phyloP scores from a whole-genome alignment of 176 grass and related monocot species.

The Eragrostis nindensis region DNA sequence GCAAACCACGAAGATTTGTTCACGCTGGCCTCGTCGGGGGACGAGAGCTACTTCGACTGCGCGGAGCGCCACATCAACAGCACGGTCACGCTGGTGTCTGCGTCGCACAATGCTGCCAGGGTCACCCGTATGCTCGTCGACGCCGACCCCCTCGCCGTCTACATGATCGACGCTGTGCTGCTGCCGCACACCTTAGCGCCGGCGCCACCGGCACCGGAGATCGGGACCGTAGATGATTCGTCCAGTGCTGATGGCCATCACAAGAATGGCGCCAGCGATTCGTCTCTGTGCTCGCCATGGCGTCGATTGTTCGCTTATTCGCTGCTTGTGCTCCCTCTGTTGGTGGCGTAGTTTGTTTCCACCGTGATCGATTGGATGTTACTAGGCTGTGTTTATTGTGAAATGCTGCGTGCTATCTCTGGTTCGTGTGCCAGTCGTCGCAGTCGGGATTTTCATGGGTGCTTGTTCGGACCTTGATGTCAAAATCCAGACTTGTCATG shows the following conservation, averaged over 20 bases:
- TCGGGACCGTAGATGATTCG: not conserved
- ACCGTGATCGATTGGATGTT: not conserved
- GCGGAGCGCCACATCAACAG: slow-evolving; percentile 19
- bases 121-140: slow-evolving; percentile 33
- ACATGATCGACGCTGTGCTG: slow-evolving; percentile 53
- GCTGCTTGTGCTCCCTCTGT: slow-evolving; percentile 11
- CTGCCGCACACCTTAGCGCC: not conserved
- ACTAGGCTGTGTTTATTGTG: not conserved
- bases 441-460: slow-evolving; percentile 23
- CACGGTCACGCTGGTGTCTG: slow-evolving; percentile 34
- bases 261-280: slow-evolving; percentile 10
- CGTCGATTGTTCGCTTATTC: not conserved
- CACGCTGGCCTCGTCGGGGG: slow-evolving; percentile 55
- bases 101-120: not conserved
- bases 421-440: not conserved
- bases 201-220: not conserved
- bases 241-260: not conserved
- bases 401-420: not conserved
- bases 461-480: not conserved
- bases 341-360: not conserved
- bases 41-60: not conserved
- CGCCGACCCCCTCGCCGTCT: slow-evolving; percentile 33
- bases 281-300: too few relatives aligned
- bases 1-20: slow-evolving; percentile 32
- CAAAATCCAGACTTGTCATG: too few relatives aligned